A percentile compares a stretch with the other conserved stretches of the same genome.
Conservation (phyloP, 2,329 filamentous ascomycete species). For the Cordyceps cateniannulata region DNA sequence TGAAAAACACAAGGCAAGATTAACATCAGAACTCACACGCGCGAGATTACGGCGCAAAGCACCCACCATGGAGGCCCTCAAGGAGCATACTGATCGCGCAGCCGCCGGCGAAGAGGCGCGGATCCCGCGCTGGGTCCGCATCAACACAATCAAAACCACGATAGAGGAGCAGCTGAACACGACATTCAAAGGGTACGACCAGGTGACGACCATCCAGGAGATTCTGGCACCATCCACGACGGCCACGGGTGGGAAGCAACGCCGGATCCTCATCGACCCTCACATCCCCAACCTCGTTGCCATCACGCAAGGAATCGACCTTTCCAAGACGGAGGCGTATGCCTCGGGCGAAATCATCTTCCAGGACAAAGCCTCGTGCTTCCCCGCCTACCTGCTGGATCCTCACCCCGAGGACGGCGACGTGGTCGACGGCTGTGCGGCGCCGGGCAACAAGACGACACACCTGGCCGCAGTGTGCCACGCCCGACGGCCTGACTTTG, state of each 20-base stretch:
- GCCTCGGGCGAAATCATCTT: constrained; percentile 72
- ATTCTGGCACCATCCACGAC: constrained; percentile 34
- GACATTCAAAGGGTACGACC: constrained; percentile 62
- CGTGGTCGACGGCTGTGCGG: constrained; percentile 87
- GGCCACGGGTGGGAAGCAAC: constrained; percentile 26
- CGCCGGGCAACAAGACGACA: constrained; percentile 96
- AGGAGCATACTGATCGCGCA: constrained; percentile 46
- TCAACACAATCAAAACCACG: constrained; percentile 72
- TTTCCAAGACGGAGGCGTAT: constrained; percentile 70
- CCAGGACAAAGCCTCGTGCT: constrained; percentile 96
- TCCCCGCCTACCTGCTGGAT: constrained; percentile 83
- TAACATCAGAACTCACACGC: constrained; percentile 77
- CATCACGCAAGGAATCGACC: constrained; percentile 62
- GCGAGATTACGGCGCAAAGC: constrained; percentile 67
- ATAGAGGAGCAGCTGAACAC: constrained; percentile 65
- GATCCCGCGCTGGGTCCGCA: constrained; percentile 85
- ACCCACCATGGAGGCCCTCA: constrained; percentile 60
- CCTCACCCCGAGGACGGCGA: constrained; percentile 61
- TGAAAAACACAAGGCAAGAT: constrained; percentile 72
- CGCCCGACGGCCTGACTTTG: constrained; percentile 32
- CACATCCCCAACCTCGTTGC: constrained; percentile 82
- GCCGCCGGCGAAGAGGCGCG: constrained; percentile 43
- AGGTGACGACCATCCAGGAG: constrained; percentile 48
- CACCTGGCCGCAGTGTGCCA: constrained; percentile 74
- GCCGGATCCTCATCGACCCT: constrained; percentile 63